A percentile compares a stretch with the other conserved stretches of the same genome.
Conservation (phyloP, 2,329 filamentous ascomycete species). For the Elsinoe ampelina region DNA sequence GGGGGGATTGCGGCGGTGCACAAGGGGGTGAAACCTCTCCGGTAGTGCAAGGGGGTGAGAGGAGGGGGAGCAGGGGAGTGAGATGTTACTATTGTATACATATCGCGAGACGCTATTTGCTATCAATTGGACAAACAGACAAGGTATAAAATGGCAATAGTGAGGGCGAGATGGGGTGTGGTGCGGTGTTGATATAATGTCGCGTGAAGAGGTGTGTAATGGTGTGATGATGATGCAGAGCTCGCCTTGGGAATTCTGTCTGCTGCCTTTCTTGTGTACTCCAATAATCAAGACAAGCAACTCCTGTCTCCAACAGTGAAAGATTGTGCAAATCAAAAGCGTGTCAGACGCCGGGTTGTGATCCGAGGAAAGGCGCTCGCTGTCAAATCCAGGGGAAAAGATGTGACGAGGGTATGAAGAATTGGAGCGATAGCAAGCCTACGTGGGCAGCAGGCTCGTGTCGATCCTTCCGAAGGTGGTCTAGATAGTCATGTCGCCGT, state of each 20-base stretch:
- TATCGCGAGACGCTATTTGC: slow-evolving; percentile 5
- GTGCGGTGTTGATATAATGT: background rate
- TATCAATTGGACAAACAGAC: slow-evolving; percentile 4
- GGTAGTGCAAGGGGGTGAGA: background rate
- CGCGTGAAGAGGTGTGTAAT: background rate
- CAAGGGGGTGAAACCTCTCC: slow-evolving; percentile 76
- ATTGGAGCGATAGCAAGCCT: too few relatives aligned
- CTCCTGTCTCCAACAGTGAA: background rate
- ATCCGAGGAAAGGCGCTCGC: background rate
- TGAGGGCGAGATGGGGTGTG: background rate
- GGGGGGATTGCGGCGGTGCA: slow-evolving; percentile 92
- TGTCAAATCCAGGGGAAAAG: background rate
- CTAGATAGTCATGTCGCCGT: slow-evolving; percentile 3
- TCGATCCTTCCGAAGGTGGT: background rate
- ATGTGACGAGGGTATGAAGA: background rate
- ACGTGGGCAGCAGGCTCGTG: too few relatives aligned
- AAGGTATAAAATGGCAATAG: slow-evolving; percentile 9
- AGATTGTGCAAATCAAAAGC: background rate
- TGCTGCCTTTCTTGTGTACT: too few relatives aligned
- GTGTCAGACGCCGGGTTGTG: background rate
- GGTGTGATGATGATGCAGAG: background rate
- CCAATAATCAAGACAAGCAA: background rate
- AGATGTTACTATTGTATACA: slow-evolving; percentile 8
- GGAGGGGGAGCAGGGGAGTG: background rate
- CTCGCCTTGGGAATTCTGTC: background rate